phyloP scores from a whole-genome alignment of 768 basidiomycete genomes.

The Coprinellus micaceus region DNA sequence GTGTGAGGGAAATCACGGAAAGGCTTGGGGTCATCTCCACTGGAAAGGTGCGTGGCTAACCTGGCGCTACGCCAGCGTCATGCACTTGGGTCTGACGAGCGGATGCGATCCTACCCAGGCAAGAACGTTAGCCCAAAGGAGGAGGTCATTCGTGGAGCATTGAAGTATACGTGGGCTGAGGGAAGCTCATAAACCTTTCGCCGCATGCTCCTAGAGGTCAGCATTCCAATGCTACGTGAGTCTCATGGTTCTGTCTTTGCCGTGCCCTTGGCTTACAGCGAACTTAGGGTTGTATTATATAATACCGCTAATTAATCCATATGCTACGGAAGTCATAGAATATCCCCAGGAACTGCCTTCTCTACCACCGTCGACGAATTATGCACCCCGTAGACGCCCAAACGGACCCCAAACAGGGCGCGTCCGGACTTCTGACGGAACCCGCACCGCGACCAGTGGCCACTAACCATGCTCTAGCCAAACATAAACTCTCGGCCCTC shows the following conservation, averaged over 20 bases:
- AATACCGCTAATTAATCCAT: background rate
- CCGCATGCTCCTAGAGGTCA: background rate
- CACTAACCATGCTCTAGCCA: too few relatives aligned
- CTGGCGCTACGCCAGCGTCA: background rate
- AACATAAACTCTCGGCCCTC: too few relatives aligned
- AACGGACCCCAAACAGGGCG: too few relatives aligned
- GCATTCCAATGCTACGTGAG: background rate
- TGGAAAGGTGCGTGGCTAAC: conserved; percentile 65
- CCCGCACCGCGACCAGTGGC: too few relatives aligned
- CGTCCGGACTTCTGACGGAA: too few relatives aligned
- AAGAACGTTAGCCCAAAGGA: conserved; percentile 56
- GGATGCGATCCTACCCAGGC: conserved; percentile 37
- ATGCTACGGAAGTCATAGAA: too few relatives aligned
- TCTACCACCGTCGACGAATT: too few relatives aligned
- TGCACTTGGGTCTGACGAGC: conserved; percentile 1
- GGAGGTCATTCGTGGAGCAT: conserved; percentile 61
- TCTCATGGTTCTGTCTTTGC: background rate
- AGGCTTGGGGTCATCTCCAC: conserved; percentile 75
- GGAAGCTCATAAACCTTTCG: conserved; percentile 42
- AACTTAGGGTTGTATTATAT: background rate
- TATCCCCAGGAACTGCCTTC: too few relatives aligned
- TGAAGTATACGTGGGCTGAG: conserved; percentile 73
- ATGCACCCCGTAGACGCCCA: too few relatives aligned
- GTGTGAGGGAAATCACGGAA: conserved; percentile 69
- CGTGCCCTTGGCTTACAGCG: background rate